Evolutionary conservation across 495 filamentous ascomycete species (phyloP), one percentile per base, ranked within the genome.

Genomic region (Penicillium cinerascens): DNA sequence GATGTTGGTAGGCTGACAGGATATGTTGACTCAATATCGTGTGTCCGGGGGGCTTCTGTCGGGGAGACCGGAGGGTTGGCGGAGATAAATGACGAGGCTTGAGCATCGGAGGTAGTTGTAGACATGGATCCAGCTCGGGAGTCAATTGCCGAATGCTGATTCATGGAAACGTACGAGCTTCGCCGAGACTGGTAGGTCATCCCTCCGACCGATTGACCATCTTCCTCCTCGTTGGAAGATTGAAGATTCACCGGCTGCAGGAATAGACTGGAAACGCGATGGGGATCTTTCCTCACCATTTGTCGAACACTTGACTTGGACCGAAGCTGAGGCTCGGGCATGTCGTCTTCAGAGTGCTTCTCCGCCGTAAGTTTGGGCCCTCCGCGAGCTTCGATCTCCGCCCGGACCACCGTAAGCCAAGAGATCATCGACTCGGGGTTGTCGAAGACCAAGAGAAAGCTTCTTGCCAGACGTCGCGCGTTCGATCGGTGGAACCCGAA

Each of bases 341-440:
- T 33, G 20, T 71, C 71, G 0, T 69, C 67, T 29, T 70, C 68
- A 0, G 60, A 64, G 11, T 66, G 63, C 13, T 61, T 67, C 58
- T 87, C 83, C 6, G 81, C 82, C 8, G 82, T 70, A 53, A 75
- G 80, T 61, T 84, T 86, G 59, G 79, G 86, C 5, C 87, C 86
- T 13, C 87, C 87, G 6, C 87, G 71, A 6, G 73, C 73, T 64
- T 89, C 84, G 35, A 91, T 89, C 59, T 85, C 82, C 26, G 78
- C 78, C 47, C 87, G 75, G 22, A 91, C 70, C 0, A 78, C 78
- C 3, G 80, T 70, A 22, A 81, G 61, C 93, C 93, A 98, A 22
- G 75, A 71, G 52, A 92, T 89, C 89, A 97, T 91, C 6, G 89
- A 85, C 49, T 90, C 87, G 18, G 91, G 84, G 54, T 78, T 85